A percentile compares a stretch with the other conserved stretches of the same genome.
phyloP scores from a whole-genome alignment of 208 protist genomes.

The Trichomonas vaginalis region DNA sequence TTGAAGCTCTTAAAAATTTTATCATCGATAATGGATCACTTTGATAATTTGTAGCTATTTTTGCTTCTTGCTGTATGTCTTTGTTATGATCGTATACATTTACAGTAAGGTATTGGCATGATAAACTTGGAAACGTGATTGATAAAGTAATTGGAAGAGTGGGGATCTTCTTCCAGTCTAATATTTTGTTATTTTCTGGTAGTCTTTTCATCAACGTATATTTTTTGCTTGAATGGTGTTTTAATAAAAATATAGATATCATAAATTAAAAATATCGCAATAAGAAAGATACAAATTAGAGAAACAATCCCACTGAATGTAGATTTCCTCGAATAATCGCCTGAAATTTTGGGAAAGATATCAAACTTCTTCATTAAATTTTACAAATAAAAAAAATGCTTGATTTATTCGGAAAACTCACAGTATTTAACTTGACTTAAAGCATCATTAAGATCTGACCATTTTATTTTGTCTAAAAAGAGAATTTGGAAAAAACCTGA shows the following conservation, averaged over 20 bases:
- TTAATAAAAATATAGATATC: neutral
- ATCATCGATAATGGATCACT: no score
- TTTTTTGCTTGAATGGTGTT: neutral
- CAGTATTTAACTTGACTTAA: no score
- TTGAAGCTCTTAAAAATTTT: no score
- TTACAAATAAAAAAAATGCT: no score
- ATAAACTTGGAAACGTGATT: neutral
- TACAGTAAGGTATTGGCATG: neutral
- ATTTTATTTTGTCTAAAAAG: no score
- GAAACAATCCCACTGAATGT: neutral
- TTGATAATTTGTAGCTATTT: neutral
- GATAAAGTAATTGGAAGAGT: neutral
- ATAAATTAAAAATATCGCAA: neutral
- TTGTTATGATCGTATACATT: neutral
- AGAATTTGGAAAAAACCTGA: no score
- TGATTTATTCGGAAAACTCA: no score
- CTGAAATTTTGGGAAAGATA: neutral
- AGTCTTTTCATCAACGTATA: neutral
- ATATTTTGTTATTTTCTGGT: neutral
- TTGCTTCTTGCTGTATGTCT: neutral
- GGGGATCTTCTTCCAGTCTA: neutral
- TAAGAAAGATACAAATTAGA: neutral
- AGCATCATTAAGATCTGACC: no score
- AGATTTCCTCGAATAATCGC: neutral
- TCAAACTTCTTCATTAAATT: neutral